Evolutionary conservation across 352 stramenopile species (phyloP), one percentile per base, ranked within the genome.

Genomic region (Pythium biforme): DNA sequence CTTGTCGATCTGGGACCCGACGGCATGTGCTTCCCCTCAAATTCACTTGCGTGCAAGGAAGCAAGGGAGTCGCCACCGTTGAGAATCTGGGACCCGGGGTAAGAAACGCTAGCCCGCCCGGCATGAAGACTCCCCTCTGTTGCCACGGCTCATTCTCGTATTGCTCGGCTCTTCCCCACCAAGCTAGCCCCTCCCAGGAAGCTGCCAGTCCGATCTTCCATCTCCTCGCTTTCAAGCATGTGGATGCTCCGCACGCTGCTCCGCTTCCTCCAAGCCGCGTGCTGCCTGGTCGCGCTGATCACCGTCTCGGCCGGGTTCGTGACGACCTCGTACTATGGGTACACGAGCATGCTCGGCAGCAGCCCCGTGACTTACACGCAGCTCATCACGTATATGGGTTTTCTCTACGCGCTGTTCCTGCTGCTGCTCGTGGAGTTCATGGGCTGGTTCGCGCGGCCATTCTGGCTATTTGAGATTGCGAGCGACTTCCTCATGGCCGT

Each of bases 331-430:
- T 89, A 85, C 68, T 87, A 87, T 67, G 77, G 79, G 11, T 89
- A 86, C 69, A 78, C 76, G 34, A 88, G 72, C 53, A 91, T 91
- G 79, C 58, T 90, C 47, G 77, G 78, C 31, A 90, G 78, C 56
- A 73, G 75, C 63, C 64, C 77, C 6, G 73, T 76, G 29, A 86
- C 74, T 19, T 92, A 79, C 59, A 73, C 74, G 58, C 79, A 73
- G 14, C 54, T 92, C 11, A 71, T 83, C 48, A 83, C 81, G 10
- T 92, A 89, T 66, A 88, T 79, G 25, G 72, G 70, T 8, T 83
- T 92, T 69, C 58, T 92, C 1, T 78, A 87, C 57, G 81, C 68
- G 8, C 64, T 90, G 41, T 83, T 75, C 46, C 66, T 86, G 49
- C 46, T 90, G 17, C 27, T 90, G 20, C 33, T 80, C 5, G 68